phyloP scores from a whole-genome alignment of 352 stramenopile species.

The Globisporangium radiosum region DNA sequence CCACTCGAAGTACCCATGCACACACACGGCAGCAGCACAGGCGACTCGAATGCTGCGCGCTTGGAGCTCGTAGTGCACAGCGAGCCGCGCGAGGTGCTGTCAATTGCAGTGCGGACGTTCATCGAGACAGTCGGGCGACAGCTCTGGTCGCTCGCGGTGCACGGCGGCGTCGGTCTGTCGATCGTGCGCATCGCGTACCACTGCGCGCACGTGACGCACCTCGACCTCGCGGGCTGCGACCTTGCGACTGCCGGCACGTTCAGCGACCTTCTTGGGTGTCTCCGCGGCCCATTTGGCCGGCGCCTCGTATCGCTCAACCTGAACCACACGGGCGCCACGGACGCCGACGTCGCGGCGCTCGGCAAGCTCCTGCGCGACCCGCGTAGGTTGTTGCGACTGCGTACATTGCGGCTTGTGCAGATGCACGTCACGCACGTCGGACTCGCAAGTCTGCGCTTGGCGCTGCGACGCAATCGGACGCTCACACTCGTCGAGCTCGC shows the following conservation, averaged over 20 bases:
- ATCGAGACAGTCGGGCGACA: constrained; percentile 2
- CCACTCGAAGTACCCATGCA: too few species aligned
- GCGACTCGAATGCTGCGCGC: not conserved
- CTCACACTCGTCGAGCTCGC: not conserved
- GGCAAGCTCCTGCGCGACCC: not conserved
- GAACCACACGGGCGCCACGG: not conserved
- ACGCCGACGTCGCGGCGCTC: not conserved
- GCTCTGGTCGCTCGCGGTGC: not conserved
- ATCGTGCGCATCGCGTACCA: not conserved
- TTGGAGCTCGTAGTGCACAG: not conserved
- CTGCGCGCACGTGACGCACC: not conserved
- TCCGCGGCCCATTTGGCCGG: not conserved
- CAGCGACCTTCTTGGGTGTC: not conserved
- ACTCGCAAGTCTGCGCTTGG: not conserved
- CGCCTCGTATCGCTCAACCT: constrained; percentile 1
- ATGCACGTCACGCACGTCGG: not conserved
- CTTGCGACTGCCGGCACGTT: not conserved
- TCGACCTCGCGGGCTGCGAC: not conserved
- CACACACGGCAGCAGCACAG: too few species aligned
- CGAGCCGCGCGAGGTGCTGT: not conserved
- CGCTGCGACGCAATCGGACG: not conserved
- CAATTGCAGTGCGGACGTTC: not conserved
- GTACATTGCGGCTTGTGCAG: not conserved
- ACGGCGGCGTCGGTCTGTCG: not conserved
- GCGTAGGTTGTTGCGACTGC: not conserved